Evolutionary conservation across 169 alveolate genomes (phyloP).

Genomic region (Plasmodium vivax): DNA sequence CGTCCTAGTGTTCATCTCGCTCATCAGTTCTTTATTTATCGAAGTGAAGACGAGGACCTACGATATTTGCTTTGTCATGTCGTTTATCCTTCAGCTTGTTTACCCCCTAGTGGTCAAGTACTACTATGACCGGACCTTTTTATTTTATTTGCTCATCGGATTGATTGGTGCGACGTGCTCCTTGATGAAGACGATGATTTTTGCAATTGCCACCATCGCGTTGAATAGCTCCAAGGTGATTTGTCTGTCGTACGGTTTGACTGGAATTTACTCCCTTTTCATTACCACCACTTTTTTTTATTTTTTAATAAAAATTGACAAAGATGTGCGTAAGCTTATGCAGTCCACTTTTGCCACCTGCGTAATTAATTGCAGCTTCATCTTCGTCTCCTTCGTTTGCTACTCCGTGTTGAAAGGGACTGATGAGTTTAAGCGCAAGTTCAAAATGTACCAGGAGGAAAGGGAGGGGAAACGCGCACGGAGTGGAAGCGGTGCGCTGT

Average conservation of each 20-base stretch:
- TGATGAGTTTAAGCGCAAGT: slow-evolving; percentile 21
- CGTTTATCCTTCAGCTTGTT: slow-evolving; percentile 19
- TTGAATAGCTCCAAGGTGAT: slow-evolving; percentile 50
- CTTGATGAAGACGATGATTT: slow-evolving; percentile 64
- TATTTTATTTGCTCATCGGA: slow-evolving; percentile 24
- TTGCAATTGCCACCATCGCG: slow-evolving; percentile 40
- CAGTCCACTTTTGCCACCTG: slow-evolving; percentile 45
- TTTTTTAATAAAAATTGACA: slow-evolving; percentile 29
- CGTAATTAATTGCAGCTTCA: slow-evolving; percentile 18
- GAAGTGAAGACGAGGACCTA: slow-evolving; percentile 51
- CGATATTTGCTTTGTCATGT: slow-evolving; percentile 45
- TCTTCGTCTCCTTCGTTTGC: slow-evolving; percentile 31
- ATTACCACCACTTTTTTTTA: slow-evolving; percentile 42
- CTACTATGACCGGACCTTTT: slow-evolving; percentile 21
- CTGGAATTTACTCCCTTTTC: slow-evolving; percentile 56
- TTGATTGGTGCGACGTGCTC: slow-evolving; percentile 53
- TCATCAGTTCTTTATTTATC: slow-evolving; percentile 43
- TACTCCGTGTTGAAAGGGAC: slow-evolving; percentile 18
- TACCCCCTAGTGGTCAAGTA: slow-evolving; percentile 45
- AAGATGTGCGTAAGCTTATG: slow-evolving; percentile 12
- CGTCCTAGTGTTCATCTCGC: slow-evolving; percentile 34
- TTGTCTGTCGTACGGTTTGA: slow-evolving; percentile 61
- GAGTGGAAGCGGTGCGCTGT: background rate
- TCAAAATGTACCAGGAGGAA: slow-evolving; percentile 29
- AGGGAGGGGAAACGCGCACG: background rate